Evolutionary conservation across 768 basidiomycete genomes (phyloP).

Genomic region (Suillus tomentosus): DNA sequence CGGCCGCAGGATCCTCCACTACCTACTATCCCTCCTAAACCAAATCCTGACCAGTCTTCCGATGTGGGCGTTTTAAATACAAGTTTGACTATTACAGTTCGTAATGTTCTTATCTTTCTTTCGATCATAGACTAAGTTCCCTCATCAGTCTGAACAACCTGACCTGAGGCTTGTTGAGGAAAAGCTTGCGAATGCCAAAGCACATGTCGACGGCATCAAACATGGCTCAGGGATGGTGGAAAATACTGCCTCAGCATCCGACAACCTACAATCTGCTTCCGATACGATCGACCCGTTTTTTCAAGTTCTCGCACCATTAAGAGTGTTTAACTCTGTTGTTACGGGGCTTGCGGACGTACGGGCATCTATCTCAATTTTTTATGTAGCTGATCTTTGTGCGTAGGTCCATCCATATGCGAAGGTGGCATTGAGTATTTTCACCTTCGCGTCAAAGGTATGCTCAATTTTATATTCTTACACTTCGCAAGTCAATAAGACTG

Average conservation of each 20-base stretch:
- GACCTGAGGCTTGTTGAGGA: not conserved
- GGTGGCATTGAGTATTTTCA: not conserved
- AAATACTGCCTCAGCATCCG: no score
- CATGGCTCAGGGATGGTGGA: not conserved
- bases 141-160: not conserved
- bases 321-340: not conserved
- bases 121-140: not conserved
- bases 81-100: not conserved
- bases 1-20: not conserved
- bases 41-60: not conserved
- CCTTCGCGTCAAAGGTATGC: not conserved
- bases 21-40: not conserved
- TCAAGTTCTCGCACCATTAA: not conserved
- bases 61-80: not conserved
- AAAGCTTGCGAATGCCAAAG: not conserved
- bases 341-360: not conserved
- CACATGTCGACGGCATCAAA: not conserved
- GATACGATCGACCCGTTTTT: not conserved
- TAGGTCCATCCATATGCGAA: not conserved
- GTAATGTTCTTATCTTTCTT: not conserved
- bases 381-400: not conserved
- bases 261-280: not conserved
- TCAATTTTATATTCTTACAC: no score
- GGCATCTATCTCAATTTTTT: not conserved
- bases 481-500: no score